A percentile compares a stretch with the other conserved stretches of the same genome.
These are phyloP conservation scores for Telopea speciosissima DNA, from an alignment of 177 flowering plant species.

Conservation along the genomic window DNA sequence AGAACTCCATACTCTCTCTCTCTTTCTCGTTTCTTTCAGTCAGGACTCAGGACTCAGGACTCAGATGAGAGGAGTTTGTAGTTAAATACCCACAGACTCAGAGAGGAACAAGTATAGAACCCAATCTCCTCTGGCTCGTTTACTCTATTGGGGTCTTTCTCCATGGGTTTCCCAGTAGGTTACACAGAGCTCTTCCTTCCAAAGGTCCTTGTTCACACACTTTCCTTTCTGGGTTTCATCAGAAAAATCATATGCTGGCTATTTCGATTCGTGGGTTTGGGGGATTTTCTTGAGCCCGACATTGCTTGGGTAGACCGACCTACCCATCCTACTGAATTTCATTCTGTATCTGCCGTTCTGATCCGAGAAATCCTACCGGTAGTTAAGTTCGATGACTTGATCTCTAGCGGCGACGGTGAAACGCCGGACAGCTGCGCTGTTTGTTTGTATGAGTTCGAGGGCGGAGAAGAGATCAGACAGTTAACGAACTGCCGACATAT, in stretches of 20 bases:
- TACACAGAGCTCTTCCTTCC: constrained; percentile 76
- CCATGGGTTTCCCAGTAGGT: constrained; percentile 86
- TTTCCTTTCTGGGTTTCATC: constrained; percentile 52
- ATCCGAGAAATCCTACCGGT: constrained; percentile 76
- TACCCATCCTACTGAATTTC: constrained; percentile 16
- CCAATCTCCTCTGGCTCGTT: not conserved
- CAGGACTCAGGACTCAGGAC: too few relatives aligned
- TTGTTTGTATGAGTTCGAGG: constrained; percentile 74
- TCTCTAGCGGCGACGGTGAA: constrained; percentile 8
- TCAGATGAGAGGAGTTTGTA: too few relatives aligned
- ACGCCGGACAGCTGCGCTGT: constrained; percentile 79
- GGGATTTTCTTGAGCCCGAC: constrained; percentile 65
- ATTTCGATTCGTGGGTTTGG: constrained; percentile 44
- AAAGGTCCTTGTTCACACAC: constrained; percentile 47
- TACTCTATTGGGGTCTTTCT: not conserved
- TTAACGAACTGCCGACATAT: constrained; percentile 75
- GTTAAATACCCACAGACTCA: not conserved
- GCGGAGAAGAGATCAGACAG: constrained; percentile 59
- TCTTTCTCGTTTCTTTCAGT: not conserved
- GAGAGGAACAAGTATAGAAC: not conserved
- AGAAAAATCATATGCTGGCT: constrained; percentile 38
- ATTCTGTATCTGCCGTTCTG: constrained; percentile 55
- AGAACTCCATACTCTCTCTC: too few relatives aligned
- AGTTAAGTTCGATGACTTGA: constrained; percentile 47
- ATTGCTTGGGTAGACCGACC: constrained; percentile 26